phyloP scores from a whole-genome alignment of 2,329 filamentous ascomycete genomes.

The Celoporthe dispersa region DNA sequence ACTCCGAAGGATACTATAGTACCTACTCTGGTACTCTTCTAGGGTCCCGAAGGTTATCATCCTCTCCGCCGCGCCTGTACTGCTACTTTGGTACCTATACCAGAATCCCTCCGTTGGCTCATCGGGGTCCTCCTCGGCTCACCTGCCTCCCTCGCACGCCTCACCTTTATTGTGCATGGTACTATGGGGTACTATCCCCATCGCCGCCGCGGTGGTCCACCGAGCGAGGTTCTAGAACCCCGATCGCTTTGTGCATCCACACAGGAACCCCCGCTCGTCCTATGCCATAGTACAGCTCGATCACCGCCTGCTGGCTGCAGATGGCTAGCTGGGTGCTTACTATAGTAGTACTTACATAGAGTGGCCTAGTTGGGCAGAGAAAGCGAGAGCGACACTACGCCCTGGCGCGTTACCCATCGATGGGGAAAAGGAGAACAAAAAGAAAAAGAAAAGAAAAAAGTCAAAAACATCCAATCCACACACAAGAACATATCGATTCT shows the following conservation, averaged over 20 bases:
- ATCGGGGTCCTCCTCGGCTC: neutral
- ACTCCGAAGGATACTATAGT: neutral
- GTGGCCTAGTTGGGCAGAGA: no score
- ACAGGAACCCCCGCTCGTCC: neutral
- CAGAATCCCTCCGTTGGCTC: neutral
- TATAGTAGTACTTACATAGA: neutral
- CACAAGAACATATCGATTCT: neutral
- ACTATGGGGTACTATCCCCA: neutral
- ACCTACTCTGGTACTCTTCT: neutral
- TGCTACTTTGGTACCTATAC: neutral
- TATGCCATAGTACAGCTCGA: neutral
- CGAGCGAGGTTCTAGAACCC: neutral
- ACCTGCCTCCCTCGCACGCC: neutral
- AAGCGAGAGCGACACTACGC: no score
- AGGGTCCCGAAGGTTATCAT: no score
- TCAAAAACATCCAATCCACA: neutral
- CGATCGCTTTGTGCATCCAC: neutral
- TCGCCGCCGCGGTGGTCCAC: conserved; percentile 4
- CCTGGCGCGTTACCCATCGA: no score
- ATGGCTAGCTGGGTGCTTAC: neutral
- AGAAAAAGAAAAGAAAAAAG: neutral
- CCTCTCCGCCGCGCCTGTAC: no score
- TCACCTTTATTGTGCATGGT: neutral
- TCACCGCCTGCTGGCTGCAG: neutral
- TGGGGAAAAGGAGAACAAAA: neutral